These are phyloP conservation scores for Niebla homalea DNA, from an alignment of 495 filamentous ascomycete species.

Conservation along the genomic window DNA sequence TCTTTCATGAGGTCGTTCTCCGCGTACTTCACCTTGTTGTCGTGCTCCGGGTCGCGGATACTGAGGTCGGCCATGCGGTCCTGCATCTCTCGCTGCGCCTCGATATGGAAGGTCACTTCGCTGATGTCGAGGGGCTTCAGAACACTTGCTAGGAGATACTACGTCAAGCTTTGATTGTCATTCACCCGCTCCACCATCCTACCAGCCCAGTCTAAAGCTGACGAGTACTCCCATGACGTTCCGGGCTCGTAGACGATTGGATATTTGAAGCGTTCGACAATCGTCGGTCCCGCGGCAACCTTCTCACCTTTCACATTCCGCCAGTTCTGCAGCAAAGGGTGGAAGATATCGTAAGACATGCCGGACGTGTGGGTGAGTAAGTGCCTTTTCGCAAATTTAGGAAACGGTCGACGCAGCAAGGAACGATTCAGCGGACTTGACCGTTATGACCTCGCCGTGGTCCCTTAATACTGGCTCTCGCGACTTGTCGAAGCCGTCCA, in stretches of 20 bases:
- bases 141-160: slow-evolving; percentile 34
- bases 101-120: slow-evolving; percentile 29
- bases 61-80: slow-evolving; percentile 25
- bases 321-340: slow-evolving; percentile 25
- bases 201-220: slow-evolving; percentile 40
- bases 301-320: slow-evolving; percentile 10
- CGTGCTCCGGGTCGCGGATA: slow-evolving; percentile 13
- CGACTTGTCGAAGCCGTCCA: slow-evolving; percentile 21
- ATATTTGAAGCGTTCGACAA: slow-evolving; percentile 19
- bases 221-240: slow-evolving; percentile 34
- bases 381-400: neutral
- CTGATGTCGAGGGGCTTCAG: slow-evolving; percentile 31
- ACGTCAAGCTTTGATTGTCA: slow-evolving; percentile 21
- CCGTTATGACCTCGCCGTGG: slow-evolving; percentile 22
- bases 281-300: neutral
- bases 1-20: slow-evolving; percentile 17
- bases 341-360: slow-evolving; percentile 29
- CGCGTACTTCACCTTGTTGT: slow-evolving; percentile 11
- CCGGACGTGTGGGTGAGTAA: slow-evolving; percentile 39
- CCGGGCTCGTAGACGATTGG: slow-evolving; percentile 39
- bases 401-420: neutral
- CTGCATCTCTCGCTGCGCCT: slow-evolving; percentile 23
- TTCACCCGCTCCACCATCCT: slow-evolving; percentile 29
- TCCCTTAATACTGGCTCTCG: slow-evolving; percentile 6
- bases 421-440: slow-evolving; percentile 18